Base-by-base conservation (phyloP, 495 filamentous ascomycete genomes). In the Staphylotrichum longicolle region DNA sequence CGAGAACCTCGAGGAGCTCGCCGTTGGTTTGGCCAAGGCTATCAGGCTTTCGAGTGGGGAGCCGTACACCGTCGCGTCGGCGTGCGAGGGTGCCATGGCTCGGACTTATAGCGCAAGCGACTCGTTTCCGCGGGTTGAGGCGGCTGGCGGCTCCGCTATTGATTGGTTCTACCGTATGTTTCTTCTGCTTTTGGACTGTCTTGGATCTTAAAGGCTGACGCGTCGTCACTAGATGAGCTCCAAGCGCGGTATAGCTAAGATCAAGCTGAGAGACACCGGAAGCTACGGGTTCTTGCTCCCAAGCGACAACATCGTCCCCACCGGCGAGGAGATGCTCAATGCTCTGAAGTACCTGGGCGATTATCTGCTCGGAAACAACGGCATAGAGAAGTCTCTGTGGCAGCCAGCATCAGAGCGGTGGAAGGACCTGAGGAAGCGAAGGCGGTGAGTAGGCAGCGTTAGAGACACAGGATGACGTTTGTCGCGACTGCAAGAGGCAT, bases 201-300 rank as follows among this genome's bases (percentile, higher is more conserved):
- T 7, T 39, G 37, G 10, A 7, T 39, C 1, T 10, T 39, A 39
- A 39, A 39, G 10, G 15, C 39, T 44, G 30, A 58, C 33, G 51
- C 56, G 27, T n/a, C 27, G 14, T 33, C 10, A 39, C 6, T 44
- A 73, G 71, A 94, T 59, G 88, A 94, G 66, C 74, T 96, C 37
- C 77, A 83, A 47, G 88, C 93, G n/a, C 84, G 79, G 40, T 94
- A 89, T 68, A 86, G 90, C 33, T 98, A 95, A 98, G 77, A 89
- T 98, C 72, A 98, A 97, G 74, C 78, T 98, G 30, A 82, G 94
- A 41, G 94, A 98, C 75, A 96, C 91, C 0, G 94, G 94, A 3
- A 94, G 70, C 73, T 97, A 98, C 71, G 94, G 94, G 0, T 98
- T 97, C 67, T 77, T 98, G 51, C 79, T 98, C 8, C 94, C 94